Evolutionary conservation across 805 yeast genomes (phyloP), one percentile per base, ranked within the genome.

Genomic region (Ogataea parapolymorpha): DNA sequence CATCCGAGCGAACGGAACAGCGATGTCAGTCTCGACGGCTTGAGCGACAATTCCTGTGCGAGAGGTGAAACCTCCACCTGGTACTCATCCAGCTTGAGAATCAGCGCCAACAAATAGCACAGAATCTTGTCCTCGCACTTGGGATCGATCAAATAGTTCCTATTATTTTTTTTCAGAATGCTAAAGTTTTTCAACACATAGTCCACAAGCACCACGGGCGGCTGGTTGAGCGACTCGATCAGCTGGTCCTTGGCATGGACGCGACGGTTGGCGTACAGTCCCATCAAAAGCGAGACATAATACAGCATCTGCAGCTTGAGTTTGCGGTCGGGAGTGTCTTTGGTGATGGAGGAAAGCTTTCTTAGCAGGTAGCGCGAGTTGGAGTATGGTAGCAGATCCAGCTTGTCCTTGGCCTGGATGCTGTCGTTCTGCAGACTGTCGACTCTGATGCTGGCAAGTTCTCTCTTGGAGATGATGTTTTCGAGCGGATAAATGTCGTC

Each of bases 1-100:
- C 96, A 91, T 45, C 99, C 99, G 46, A 91, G 65, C 11, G 89
- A 83, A 60, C 79, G 82, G 63, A 85, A 80, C 42, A 93, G 68
- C 25, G 76, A 77, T 4, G 72, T 75, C 42, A 88, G 65, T 56
- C 78, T 80, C 10, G 86, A 74, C 26, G 95, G 90, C 58, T 87
- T 87, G 58, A 89, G 62, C 35, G 87, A 80, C 44, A 93, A 69
- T 61, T 90, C 97, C 49, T 82, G 79, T 2, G 96, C 91, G 50
- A 91, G 66, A 15, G 95, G 95, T 3, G 85, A 73, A 28, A 89
- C 65, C 53, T 85, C 93, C 14, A 87, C 77, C 48, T 75, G 68
- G 66, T 79, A 91, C 45, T 77, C 80, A 60, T 87, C 87, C 41
- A 90, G 71, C 61, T 83, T 91, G 58, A 93, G 67, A 28, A 85